Percentiles rank a stretch among this genome's conserved stretches.
phyloP scores from a whole-genome alignment of 176 grass and related monocot genomes.

The Elymus sibiricus region DNA sequence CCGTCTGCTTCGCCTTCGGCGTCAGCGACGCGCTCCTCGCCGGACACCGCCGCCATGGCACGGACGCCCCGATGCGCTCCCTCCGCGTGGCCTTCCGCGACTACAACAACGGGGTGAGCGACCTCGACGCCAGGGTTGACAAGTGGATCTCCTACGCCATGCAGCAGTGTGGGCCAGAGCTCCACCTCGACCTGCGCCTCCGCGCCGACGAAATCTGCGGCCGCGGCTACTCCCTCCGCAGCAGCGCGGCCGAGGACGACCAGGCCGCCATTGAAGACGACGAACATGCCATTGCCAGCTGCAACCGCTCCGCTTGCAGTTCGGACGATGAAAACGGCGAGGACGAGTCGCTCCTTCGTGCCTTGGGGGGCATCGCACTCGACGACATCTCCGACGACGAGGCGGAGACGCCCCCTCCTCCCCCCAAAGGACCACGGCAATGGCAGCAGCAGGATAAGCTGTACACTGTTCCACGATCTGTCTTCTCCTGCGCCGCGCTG shows the following conservation, averaged over 20 bases:
- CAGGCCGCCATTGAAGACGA: neutral
- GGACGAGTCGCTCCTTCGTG: neutral
- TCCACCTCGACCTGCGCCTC: conserved; percentile 1
- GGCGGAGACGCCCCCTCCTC: no score
- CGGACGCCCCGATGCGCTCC: neutral
- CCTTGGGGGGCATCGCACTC: neutral
- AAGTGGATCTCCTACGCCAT: conserved; percentile 4
- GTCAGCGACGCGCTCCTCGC: neutral
- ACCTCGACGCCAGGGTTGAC: neutral
- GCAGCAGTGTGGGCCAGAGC: neutral
- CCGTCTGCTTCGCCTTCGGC: neutral
- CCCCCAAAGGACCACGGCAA: no score
- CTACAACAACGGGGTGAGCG: neutral
- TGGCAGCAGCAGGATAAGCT: neutral
- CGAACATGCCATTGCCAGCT: neutral
- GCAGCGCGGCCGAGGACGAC: neutral
- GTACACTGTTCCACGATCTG: neutral
- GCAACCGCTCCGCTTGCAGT: no score
- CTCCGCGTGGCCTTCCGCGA: neutral
- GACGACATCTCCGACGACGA: neutral
- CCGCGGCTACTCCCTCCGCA: neutral
- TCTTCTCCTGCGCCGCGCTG: conserved; percentile 8
- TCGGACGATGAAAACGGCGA: neutral
- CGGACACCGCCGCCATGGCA: neutral
- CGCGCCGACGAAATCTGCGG: neutral